Percentiles rank a stretch among this genome's conserved stretches.
These are phyloP conservation scores for Rhododendron ovatum DNA, from an alignment of 148 eudicot genomes.

Conservation along the genomic window DNA sequence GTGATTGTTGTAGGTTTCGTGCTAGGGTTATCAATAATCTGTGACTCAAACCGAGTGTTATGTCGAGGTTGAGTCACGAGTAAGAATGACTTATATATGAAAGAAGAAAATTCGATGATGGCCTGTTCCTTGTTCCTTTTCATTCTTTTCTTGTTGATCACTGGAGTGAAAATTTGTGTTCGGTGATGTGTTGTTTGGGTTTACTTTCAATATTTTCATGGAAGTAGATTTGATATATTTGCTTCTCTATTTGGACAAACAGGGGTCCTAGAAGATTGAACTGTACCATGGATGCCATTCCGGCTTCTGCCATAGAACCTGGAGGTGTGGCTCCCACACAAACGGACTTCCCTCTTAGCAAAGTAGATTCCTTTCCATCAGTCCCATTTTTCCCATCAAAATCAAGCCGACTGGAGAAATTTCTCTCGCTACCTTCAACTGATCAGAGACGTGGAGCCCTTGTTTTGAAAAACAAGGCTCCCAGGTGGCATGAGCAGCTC, in stretches of 20 bases:
- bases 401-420: conserved; percentile 3
- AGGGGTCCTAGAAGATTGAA: conserved; percentile 27
- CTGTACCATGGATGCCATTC: conserved; percentile 21
- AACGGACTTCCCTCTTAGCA: conserved; percentile 17
- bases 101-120: background rate
- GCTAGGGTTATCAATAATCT: background rate
- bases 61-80: background rate
- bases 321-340: conserved; percentile 25
- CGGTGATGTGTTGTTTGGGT: background rate
- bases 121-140: background rate
- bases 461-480: conserved; percentile 21
- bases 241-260: conserved; percentile 1
- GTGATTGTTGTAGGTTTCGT: background rate
- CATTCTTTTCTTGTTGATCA: background rate
- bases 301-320: conserved; percentile 16
- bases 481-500: conserved; percentile 28
- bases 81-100: background rate
- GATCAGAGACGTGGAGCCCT: conserved; percentile 7
- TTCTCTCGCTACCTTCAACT: background rate
- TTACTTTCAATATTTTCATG: background rate
- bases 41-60: background rate
- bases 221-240: background rate
- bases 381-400: conserved; percentile 13
- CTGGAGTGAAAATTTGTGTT: background rate
- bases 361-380: conserved; percentile 10